Conservation (phyloP, 75 land plant genomes). For the Larix kaempferi region DNA sequence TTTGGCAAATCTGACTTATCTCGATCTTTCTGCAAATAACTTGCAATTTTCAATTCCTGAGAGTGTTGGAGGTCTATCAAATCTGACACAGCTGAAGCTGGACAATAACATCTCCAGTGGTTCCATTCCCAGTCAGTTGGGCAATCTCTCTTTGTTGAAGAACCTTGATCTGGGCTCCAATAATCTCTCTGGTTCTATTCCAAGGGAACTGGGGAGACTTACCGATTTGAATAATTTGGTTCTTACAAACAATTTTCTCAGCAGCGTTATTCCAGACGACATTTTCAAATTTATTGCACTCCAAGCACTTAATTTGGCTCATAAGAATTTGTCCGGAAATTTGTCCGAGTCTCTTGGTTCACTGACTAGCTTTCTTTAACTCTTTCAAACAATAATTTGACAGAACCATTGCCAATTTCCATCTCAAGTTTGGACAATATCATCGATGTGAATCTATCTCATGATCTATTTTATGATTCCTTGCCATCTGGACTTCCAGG, state of each 20-base stretch:
- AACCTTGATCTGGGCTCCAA: constrained; percentile 64
- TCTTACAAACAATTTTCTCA: constrained; percentile 11
- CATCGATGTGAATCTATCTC: constrained; percentile 44
- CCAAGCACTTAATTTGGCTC: too few relatives aligned
- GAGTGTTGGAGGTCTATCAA: constrained; percentile 23
- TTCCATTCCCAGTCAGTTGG: constrained; percentile 43
- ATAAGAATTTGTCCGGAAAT: too few relatives aligned
- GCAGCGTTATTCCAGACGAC: too few relatives aligned
- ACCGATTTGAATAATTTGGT: constrained; percentile 21
- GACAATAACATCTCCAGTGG: constrained; percentile 39
- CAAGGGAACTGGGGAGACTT: constrained; percentile 39
- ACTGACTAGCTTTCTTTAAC: constrained; percentile 25
- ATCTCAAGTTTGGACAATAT: constrained; percentile 3
- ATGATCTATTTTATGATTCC: constrained; percentile 62
- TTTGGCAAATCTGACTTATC: constrained; percentile 19
- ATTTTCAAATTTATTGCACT: too few relatives aligned
- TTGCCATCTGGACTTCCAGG: constrained; percentile 29
- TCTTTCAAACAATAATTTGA: constrained; percentile 49
- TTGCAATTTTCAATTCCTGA: constrained; percentile 54
- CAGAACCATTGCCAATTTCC: constrained; percentile 54
- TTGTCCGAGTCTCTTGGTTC: constrained; percentile 38
- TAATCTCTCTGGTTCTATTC: constrained; percentile 47
- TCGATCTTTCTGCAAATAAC: constrained; percentile 44
- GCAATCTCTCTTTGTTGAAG: constrained; percentile 30
- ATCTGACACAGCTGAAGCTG: constrained; percentile 27